Percentiles rank a stretch among this genome's conserved stretches.
phyloP scores from a whole-genome alignment of 805 yeast genomes.

The Henningerozyma blattae region DNA sequence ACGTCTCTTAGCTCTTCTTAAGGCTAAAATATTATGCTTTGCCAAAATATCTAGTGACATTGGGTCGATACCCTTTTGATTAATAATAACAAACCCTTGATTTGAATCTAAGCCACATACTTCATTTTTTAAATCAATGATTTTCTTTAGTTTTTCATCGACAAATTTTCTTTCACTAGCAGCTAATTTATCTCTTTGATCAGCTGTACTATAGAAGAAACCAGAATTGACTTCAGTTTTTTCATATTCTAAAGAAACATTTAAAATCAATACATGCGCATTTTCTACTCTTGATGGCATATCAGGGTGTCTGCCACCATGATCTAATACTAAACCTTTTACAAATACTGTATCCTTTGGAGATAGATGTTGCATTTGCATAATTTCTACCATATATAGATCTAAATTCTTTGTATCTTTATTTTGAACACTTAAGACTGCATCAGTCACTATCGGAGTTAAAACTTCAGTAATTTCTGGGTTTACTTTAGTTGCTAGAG shows the following conservation, averaged over 20 bases:
- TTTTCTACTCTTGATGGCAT: conserved; percentile 86
- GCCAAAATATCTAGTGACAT: conserved; percentile 93
- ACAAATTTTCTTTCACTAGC: conserved; percentile 89
- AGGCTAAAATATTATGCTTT: conserved; percentile 81
- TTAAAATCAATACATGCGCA: conserved; percentile 75
- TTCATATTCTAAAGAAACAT: conserved; percentile 92
- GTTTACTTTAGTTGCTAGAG: conserved; percentile 77
- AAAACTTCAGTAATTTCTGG: conserved; percentile 65
- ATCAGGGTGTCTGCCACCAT: conserved; percentile 98
- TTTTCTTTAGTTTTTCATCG: conserved; percentile 83
- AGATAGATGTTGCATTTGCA: conserved; percentile 92
- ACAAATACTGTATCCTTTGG: conserved; percentile 75
- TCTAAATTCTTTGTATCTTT: conserved; percentile 45
- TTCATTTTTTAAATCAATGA: conserved; percentile 83
- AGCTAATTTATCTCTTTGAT: conserved; percentile 90
- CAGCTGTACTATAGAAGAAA: conserved; percentile 87
- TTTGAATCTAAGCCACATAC: conserved; percentile 69
- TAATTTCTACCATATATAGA: conserved; percentile 94
- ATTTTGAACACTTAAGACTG: conserved; percentile 68
- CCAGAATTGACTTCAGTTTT: conserved; percentile 96
- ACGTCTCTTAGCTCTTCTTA: conserved; percentile 96
- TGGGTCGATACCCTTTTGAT: conserved; percentile 98
- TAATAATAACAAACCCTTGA: conserved; percentile 82
- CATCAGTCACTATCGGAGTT: conserved; percentile 93
- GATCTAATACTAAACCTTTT: conserved; percentile 88